Conservation (phyloP, 2,329 filamentous ascomycete genomes). For the Aspergillus sp. region DNA sequence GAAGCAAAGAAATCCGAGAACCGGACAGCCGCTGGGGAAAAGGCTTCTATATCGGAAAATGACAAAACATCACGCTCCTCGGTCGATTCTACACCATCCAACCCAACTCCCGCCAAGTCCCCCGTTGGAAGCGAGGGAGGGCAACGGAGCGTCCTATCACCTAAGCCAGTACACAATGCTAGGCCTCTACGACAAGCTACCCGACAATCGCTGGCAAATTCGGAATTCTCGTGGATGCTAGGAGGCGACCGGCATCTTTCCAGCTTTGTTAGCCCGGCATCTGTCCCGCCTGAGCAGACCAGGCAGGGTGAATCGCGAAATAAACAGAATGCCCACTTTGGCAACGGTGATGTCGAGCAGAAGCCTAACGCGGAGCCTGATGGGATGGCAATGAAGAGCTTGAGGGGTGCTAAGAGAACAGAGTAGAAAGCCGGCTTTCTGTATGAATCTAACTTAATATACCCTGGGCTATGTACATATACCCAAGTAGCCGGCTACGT, state of each 20-base stretch:
- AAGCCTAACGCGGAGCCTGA: constrained; percentile 34
- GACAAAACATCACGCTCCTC: constrained; percentile 5
- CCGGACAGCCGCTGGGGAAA: neutral
- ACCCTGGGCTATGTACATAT: neutral
- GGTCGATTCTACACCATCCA: constrained; percentile 1
- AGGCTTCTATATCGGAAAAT: neutral
- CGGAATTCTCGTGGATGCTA: constrained; percentile 53
- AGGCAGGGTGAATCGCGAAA: constrained; percentile 32
- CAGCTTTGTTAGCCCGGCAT: constrained; percentile 46
- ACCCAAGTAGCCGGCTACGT: neutral
- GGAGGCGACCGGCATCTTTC: constrained; percentile 45
- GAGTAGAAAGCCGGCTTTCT: constrained; percentile 3
- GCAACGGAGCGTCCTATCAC: neutral
- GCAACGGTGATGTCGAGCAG: constrained; percentile 31
- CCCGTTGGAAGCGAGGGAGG: constrained; percentile 10
- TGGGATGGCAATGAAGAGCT: constrained; percentile 41
- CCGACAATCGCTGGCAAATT: constrained; percentile 46
- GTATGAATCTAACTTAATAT: neutral
- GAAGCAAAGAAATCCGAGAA: constrained; percentile 2
- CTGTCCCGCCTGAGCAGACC: constrained; percentile 45
- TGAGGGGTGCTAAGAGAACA: constrained; percentile 28
- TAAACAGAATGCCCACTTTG: constrained; percentile 36
- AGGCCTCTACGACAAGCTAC: constrained; percentile 24
- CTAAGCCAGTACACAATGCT: constrained; percentile 16
- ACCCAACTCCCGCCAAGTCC: constrained; percentile 9